Conservation (phyloP, 2,329 filamentous ascomycete species). For the Cladosporium colombiae region DNA sequence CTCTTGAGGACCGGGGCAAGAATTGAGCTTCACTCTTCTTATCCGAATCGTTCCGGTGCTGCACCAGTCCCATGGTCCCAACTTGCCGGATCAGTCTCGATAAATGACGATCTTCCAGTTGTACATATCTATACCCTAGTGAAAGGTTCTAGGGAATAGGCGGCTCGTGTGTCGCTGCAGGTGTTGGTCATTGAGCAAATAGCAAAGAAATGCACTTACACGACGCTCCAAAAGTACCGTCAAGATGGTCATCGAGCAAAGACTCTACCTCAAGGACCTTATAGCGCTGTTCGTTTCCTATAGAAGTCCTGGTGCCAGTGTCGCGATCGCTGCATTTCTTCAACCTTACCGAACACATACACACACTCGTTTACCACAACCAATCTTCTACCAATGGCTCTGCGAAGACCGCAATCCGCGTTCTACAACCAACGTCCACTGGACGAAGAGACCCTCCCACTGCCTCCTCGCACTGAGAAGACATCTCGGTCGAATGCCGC, state of each 20-base stretch:
- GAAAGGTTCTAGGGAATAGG: not conserved
- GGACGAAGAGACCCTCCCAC: not conserved
- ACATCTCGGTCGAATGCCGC: not conserved
- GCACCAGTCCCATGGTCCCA: not conserved
- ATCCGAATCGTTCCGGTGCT: not conserved
- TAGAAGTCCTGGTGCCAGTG: not conserved
- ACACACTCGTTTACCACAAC: not conserved
- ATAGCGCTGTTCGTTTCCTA: not conserved
- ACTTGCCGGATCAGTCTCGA: not conserved
- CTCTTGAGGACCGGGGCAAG: not conserved
- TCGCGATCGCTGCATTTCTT: not conserved
- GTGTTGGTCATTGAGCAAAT: not conserved
- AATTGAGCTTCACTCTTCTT: not conserved
- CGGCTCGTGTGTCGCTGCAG: not conserved
- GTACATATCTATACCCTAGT: not conserved
- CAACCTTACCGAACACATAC: not conserved
- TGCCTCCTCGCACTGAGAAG: not conserved
- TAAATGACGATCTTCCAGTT: not conserved
- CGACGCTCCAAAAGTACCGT: not conserved
- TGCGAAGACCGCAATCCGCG: not conserved
- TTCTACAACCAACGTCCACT: not conserved
- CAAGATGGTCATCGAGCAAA: not conserved
- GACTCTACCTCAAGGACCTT: not conserved
- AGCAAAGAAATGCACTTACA: not conserved
- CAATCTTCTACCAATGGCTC: conserved; percentile 1